These are phyloP conservation scores for Aspergillus incahuasiensis DNA, from an alignment of 495 filamentous ascomycete genomes.

Conservation along the genomic window DNA sequence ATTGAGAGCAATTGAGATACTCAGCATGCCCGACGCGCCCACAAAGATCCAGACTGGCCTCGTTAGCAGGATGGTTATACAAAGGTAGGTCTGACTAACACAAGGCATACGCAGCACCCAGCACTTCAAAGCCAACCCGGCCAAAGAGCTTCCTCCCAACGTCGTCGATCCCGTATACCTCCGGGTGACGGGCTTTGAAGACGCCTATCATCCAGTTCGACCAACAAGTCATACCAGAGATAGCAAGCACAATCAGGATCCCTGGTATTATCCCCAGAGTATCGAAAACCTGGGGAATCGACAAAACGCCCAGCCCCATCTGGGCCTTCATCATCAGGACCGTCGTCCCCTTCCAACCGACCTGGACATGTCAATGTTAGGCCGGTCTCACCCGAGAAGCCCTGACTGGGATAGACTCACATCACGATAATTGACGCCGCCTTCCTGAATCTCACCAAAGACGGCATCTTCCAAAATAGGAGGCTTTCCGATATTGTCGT, in stretches of 20 bases:
- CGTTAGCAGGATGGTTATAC: not conserved
- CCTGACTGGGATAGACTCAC: not conserved
- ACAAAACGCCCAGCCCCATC: constrained; percentile 6
- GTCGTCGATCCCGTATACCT: constrained; percentile 63
- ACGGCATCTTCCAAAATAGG: not conserved
- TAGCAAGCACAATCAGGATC: constrained; percentile 42
- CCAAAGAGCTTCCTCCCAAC: constrained; percentile 59
- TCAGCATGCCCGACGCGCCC: not conserved
- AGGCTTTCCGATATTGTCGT: not conserved
- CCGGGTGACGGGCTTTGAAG: constrained; percentile 60
- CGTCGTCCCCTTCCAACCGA: not conserved
- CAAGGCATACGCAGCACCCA: constrained; percentile 47
- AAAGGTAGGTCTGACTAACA: constrained; percentile 7
- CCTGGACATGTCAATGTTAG: not conserved
- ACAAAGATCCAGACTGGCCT: not conserved
- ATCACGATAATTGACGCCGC: not conserved
- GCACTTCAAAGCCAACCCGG: constrained; percentile 50
- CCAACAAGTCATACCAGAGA: constrained; percentile 62
- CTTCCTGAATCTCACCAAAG: not conserved
- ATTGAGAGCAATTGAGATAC: constrained; percentile 61
- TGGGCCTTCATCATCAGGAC: not conserved
- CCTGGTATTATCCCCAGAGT: constrained; percentile 51
- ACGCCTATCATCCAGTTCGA: constrained; percentile 64
- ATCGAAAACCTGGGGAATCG: constrained; percentile 34
- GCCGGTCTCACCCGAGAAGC: not conserved